These are phyloP conservation scores for Metahyphopichia silvanorum DNA, from an alignment of 805 yeast species.

Conservation along the genomic window DNA sequence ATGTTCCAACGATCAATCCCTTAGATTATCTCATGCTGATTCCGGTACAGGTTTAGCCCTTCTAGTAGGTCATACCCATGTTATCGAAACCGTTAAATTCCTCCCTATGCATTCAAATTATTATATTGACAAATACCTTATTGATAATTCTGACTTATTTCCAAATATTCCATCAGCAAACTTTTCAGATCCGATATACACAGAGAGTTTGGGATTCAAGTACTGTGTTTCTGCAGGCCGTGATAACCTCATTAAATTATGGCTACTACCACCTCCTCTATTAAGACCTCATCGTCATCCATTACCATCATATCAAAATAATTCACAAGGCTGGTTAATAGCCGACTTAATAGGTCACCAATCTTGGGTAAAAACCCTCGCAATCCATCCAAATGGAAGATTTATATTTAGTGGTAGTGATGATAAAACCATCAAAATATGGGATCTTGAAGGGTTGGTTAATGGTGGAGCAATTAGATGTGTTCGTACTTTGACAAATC, in stretches of 20 bases:
- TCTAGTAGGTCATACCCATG: slow-evolving; percentile 78
- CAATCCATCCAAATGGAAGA: slow-evolving; percentile 73
- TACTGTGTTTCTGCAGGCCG: slow-evolving; percentile 79
- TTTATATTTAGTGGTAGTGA: slow-evolving; percentile 72
- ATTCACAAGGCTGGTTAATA: slow-evolving; percentile 59
- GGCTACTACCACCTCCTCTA: slow-evolving; percentile 73
- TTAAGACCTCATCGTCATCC: slow-evolving; percentile 54
- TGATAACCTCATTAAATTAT: slow-evolving; percentile 68
- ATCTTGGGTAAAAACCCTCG: slow-evolving; percentile 78
- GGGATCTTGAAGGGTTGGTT: slow-evolving; percentile 57
- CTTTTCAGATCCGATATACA: slow-evolving; percentile 21
- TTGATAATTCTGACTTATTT: slow-evolving; percentile 24
- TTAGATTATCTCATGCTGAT: slow-evolving; percentile 61
- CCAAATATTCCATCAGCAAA: slow-evolving; percentile 31
- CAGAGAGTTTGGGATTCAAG: slow-evolving; percentile 50
- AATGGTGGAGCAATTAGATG: slow-evolving; percentile 43
- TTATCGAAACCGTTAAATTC: slow-evolving; percentile 68
- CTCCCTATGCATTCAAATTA: slow-evolving; percentile 53
- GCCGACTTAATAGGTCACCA: slow-evolving; percentile 68
- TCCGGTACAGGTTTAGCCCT: slow-evolving; percentile 67
- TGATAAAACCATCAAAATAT: slow-evolving; percentile 69
- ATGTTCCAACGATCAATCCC: slow-evolving; percentile 76
- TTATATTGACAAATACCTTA: slow-evolving; percentile 46
- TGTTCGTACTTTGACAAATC: slow-evolving; percentile 52
- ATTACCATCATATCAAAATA: slow-evolving; percentile 45